A percentile compares a stretch with the other conserved stretches of the same genome.
These are phyloP conservation scores for Phialophora macrospora DNA, from an alignment of 2,329 filamentous ascomycete genomes.

Conservation along the genomic window DNA sequence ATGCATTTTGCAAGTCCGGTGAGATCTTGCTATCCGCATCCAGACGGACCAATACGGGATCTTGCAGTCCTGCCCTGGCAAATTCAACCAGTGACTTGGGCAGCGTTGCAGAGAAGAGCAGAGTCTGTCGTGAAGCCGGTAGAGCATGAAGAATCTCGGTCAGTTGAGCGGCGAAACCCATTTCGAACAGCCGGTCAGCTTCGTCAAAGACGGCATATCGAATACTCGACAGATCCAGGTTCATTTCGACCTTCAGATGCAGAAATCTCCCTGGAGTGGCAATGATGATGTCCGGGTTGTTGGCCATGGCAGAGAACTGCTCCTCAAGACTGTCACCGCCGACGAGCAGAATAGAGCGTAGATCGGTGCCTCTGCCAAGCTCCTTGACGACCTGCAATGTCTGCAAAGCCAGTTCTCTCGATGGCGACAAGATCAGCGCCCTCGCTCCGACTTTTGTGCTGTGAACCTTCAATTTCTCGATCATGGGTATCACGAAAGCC, in stretches of 20 bases:
- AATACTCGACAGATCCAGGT: constrained; percentile 84
- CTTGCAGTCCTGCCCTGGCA: constrained; percentile 87
- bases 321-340: constrained; percentile 96
- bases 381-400: constrained; percentile 97
- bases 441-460: constrained; percentile 84
- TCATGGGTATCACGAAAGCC: constrained; percentile 98
- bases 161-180: constrained; percentile 94
- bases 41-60: constrained; percentile 85
- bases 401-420: constrained; percentile 90
- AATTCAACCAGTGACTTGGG: constrained; percentile 96
- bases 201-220: constrained; percentile 97
- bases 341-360: constrained; percentile 87
- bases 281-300: constrained; percentile 96
- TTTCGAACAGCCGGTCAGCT: constrained; percentile 94
- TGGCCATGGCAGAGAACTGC: constrained; percentile 89
- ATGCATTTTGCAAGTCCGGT: constrained; percentile 91
- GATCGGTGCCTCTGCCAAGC: constrained; percentile 83
- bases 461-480: constrained; percentile 87
- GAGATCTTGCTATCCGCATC: constrained; percentile 97
- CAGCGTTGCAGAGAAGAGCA: constrained; percentile 93
- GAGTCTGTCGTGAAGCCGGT: constrained; percentile 80
- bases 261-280: constrained; percentile 95
- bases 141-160: constrained; percentile 90
- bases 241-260: constrained; percentile 97
- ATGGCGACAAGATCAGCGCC: constrained; percentile 87